Evolutionary conservation across 116 monocot species (phyloP).

Genomic region (Iris pallida): DNA sequence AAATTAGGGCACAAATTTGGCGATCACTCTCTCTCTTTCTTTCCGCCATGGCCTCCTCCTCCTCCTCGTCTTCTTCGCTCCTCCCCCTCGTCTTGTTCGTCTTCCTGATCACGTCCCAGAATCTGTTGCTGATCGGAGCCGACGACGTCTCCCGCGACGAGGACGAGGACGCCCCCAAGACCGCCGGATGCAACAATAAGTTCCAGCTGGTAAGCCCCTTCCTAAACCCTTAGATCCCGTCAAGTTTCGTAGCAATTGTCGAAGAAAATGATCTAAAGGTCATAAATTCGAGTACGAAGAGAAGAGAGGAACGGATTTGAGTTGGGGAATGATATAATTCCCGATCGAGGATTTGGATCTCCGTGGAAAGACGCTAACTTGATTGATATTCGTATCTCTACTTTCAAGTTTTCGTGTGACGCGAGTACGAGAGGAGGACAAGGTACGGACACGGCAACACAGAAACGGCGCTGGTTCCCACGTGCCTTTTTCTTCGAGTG

Average conservation of each 20-base stretch:
- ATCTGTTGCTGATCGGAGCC: conserved; percentile 3
- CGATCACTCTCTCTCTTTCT: conserved; percentile 6
- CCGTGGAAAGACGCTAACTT: background rate
- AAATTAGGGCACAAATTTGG: too few relatives aligned
- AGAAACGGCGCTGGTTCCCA: too few relatives aligned
- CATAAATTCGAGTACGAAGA: too few relatives aligned
- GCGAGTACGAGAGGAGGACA: too few relatives aligned
- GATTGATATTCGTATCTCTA: too few relatives aligned
- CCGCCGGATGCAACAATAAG: conserved; percentile 38
- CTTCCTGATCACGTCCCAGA: conserved; percentile 7
- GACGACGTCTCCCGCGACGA: conserved; percentile 31
- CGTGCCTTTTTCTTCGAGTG: too few relatives aligned
- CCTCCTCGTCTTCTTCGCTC: background rate
- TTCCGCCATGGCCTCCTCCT: conserved; percentile 9
- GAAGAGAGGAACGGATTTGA: too few relatives aligned
- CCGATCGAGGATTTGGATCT: background rate
- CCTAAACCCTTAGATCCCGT: background rate
- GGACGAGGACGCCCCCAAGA: conserved; percentile 29
- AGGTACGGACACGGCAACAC: too few relatives aligned
- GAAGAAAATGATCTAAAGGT: background rate
- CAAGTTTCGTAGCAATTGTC: too few relatives aligned
- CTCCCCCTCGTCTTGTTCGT: conserved; percentile 9
- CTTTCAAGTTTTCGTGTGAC: background rate
- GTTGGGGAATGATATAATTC: background rate
- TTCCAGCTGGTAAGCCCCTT: conserved; percentile 40